phyloP scores from a whole-genome alignment of 2,329 filamentous ascomycete genomes.

The Fusarium sp. region DNA sequence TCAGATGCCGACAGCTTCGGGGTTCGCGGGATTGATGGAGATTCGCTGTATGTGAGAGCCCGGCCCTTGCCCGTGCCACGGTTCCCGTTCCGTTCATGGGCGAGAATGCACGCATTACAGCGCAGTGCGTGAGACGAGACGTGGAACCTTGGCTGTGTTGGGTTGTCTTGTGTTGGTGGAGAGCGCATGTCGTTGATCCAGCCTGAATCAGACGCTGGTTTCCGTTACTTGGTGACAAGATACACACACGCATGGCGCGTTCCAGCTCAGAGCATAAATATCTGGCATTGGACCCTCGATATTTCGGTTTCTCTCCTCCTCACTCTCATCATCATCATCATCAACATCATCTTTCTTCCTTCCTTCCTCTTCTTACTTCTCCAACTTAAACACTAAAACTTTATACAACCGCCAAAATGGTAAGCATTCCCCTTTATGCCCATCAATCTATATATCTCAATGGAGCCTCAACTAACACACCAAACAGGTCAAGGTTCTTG shows the following conservation, averaged over 20 bases:
- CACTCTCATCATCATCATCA: conserved; percentile 44
- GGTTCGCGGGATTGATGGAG: conserved; percentile 50
- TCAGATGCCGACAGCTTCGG: conserved; percentile 48
- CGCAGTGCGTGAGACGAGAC: conserved; percentile 44
- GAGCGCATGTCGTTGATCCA: conserved; percentile 28
- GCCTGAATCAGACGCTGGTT: conserved; percentile 30
- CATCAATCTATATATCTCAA: conserved; percentile 7
- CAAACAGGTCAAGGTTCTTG: conserved; percentile 90
- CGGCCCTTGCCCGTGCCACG: conserved; percentile 34
- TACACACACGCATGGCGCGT: conserved; percentile 30
- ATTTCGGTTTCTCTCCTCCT: conserved; percentile 28
- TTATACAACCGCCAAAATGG: conserved; percentile 50
- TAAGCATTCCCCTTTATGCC: conserved; percentile 34
- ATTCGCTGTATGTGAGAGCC: conserved; percentile 42
- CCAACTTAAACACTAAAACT: conserved; percentile 31
- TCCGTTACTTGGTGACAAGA: conserved; percentile 32
- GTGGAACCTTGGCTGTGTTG: conserved; percentile 42
- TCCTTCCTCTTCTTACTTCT: conserved; percentile 41
- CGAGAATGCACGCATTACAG: conserved; percentile 20
- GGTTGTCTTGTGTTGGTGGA: conserved; percentile 16
- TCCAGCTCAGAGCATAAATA: conserved; percentile 49
- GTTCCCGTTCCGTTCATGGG: conserved; percentile 39
- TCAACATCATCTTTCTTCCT: conserved; percentile 26
- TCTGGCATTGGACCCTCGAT: conserved; percentile 40
- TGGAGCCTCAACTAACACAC: conserved; percentile 41